phyloP scores from a whole-genome alignment of 2,329 filamentous ascomycete species.

The Beauveria varroae region DNA sequence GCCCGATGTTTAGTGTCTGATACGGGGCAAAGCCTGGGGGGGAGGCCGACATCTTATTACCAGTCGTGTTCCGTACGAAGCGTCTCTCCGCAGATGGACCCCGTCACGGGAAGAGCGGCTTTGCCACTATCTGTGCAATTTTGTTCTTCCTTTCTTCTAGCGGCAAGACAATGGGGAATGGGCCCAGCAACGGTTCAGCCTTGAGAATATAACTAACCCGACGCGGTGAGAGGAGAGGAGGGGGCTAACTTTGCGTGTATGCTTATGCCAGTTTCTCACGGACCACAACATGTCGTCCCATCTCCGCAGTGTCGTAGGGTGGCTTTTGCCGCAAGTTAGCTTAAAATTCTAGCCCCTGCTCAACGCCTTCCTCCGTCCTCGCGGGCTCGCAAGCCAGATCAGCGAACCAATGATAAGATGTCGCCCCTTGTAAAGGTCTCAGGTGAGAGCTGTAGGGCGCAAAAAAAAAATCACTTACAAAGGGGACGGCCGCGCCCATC shows the following conservation, averaged over 20 bases:
- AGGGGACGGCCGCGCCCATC: no score
- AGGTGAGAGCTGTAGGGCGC: no score
- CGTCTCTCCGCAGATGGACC: neutral
- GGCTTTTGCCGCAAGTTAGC: neutral
- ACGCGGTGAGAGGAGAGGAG: neutral
- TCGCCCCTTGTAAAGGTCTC: no score
- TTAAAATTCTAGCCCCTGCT: neutral
- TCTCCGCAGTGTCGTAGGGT: neutral
- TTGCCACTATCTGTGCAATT: neutral
- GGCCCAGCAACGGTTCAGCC: no score
- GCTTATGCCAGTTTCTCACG: neutral
- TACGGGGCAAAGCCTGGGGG: neutral
- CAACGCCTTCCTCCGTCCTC: neutral
- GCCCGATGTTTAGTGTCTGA: no score
- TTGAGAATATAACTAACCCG: neutral
- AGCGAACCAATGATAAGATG: no score
- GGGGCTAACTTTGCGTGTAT: neutral
- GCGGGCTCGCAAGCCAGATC: no score
- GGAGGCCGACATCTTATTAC: neutral
- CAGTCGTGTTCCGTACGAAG: no score
- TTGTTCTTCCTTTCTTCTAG: neutral
- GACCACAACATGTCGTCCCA: neutral
- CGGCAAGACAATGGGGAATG: neutral
- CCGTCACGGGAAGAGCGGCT: neutral
- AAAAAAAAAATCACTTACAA: no score